phyloP scores from a whole-genome alignment of 305 asterid species.

The Fraxinus floribunda region DNA sequence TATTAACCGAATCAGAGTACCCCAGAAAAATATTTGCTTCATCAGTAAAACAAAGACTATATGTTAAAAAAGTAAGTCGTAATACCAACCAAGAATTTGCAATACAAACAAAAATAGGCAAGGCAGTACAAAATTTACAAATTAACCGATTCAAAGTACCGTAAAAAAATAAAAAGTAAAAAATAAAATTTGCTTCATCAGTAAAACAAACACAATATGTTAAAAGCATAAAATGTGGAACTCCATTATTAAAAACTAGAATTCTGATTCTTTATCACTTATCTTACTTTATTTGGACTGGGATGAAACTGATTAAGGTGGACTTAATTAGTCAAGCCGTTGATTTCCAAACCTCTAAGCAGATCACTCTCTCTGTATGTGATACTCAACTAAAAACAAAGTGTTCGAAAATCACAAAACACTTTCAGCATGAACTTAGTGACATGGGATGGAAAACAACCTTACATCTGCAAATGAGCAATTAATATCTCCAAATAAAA shows the following conservation, averaged over 20 bases:
- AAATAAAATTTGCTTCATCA: neutral
- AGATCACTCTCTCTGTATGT: neutral
- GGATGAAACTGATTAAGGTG: conserved; percentile 3
- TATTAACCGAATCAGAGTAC: neutral
- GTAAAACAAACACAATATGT: neutral
- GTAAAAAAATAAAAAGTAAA: neutral
- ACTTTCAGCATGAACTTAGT: conserved; percentile 2
- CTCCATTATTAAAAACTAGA: conserved; percentile 5
- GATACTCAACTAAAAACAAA: neutral
- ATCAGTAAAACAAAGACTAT: neutral
- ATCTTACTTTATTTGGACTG: neutral
- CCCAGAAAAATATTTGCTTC: conserved; percentile 6
- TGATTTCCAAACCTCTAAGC: conserved; percentile 1
- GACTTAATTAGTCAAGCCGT: conserved; percentile 12
- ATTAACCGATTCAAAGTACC: neutral
- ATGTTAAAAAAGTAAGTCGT: neutral
- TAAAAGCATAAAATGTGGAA: neutral
- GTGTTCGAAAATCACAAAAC: neutral
- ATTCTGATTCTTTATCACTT: conserved; percentile 9
- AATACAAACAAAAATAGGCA: neutral
- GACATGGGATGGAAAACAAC: conserved; percentile 1
- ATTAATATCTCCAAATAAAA: conserved; percentile 21
- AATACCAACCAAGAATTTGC: neutral
- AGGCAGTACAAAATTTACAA: neutral
- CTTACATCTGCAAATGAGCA: conserved; percentile 15